Conservation (phyloP, 305 asterid species). For the Euphrasia arctica region DNA sequence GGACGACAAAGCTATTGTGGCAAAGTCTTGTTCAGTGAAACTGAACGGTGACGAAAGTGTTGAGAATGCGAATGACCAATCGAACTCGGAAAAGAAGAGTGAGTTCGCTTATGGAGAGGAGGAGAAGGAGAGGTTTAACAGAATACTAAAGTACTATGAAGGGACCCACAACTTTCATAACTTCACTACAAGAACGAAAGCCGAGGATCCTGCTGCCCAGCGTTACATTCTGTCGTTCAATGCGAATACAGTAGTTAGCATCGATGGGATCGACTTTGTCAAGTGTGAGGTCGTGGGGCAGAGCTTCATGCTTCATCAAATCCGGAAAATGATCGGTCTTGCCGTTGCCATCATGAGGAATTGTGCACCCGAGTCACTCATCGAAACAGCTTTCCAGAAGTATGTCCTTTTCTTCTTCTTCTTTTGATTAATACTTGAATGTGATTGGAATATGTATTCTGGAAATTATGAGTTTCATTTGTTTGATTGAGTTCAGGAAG, state of each 20-base stretch:
- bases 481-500: slow-evolving; percentile 47
- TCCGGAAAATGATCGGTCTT: slow-evolving; percentile 94
- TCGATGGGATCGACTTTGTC: slow-evolving; percentile 78
- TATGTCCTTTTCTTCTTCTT: slow-evolving; percentile 30
- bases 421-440: background rate
- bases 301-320: slow-evolving; percentile 99
- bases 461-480: too few relatives aligned
- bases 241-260: slow-evolving; percentile 49
- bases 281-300: slow-evolving; percentile 93
- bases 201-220: slow-evolving; percentile 83
- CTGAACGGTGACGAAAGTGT: slow-evolving; percentile 22
- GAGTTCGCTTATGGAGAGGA: slow-evolving; percentile 56
- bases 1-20: slow-evolving; percentile 24
- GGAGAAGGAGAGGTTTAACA: slow-evolving; percentile 72
- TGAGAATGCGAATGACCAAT: slow-evolving; percentile 27
- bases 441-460: background rate
- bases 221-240: slow-evolving; percentile 67
- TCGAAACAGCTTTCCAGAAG: slow-evolving; percentile 66
- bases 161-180: slow-evolving; percentile 95
- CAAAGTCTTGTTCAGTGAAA: slow-evolving; percentile 20
- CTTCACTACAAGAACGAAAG: slow-evolving; percentile 85
- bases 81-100: slow-evolving; percentile 30
- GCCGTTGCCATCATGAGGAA: slow-evolving; percentile 92
- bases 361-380: slow-evolving; percentile 57
- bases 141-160: slow-evolving; percentile 62